Evolutionary conservation across 306 rosid genomes (phyloP).

Genomic region (Citrullus colocynthis): DNA sequence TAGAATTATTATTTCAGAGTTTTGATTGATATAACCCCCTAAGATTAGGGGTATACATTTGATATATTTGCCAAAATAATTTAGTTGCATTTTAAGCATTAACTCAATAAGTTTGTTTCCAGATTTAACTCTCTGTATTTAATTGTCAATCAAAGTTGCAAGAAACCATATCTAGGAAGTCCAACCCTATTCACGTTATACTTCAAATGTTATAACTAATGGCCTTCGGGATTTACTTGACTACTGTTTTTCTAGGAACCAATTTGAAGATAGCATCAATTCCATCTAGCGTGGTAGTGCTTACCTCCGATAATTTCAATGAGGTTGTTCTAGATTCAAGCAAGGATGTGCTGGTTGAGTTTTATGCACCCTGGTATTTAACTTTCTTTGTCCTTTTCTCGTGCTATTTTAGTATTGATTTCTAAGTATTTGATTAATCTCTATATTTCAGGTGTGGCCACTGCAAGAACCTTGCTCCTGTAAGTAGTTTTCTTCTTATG

Average conservation of each 20-base stretch:
- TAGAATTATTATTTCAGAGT: no score
- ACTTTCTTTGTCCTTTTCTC: slow-evolving; percentile 3
- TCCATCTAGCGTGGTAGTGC: slow-evolving; percentile 58
- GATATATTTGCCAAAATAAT: no score
- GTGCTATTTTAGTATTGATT: background rate
- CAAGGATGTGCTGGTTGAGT: slow-evolving; percentile 85
- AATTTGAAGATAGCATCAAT: slow-evolving; percentile 63
- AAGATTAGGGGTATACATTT: no score
- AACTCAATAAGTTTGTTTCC: background rate
- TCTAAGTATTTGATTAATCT: background rate
- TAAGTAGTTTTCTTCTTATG: slow-evolving; percentile 24
- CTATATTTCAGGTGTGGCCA: slow-evolving; percentile 72
- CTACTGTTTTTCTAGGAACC: slow-evolving; percentile 43
- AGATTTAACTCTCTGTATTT: background rate
- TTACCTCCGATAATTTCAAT: slow-evolving; percentile 46
- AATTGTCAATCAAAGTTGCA: background rate
- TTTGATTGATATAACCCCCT: no score
- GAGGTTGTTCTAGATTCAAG: slow-evolving; percentile 60
- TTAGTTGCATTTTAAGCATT: background rate
- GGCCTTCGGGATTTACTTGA: background rate
- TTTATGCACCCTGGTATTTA: slow-evolving; percentile 87
- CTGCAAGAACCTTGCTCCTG: slow-evolving; percentile 85
- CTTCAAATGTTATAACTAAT: background rate
- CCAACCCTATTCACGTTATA: background rate
- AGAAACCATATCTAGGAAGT: background rate